Percentiles rank a stretch among this genome's conserved stretches.
Conservation (phyloP, 192 early-diverging fungal species). For the Podila epicladia region DNA sequence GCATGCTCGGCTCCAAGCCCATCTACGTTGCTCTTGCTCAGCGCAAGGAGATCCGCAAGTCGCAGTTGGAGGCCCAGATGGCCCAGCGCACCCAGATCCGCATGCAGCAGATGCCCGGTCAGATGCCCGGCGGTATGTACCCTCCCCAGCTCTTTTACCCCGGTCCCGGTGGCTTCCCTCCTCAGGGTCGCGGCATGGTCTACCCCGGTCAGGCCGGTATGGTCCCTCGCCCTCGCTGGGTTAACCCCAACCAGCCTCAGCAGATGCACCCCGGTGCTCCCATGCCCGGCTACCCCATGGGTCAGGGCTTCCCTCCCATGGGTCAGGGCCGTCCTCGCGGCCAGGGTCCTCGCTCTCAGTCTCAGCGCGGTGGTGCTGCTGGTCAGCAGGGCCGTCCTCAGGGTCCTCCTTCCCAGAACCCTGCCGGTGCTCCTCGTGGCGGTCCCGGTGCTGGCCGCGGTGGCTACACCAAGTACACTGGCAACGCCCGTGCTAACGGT, state of each 20-base stretch:
- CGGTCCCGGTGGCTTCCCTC: slow-evolving; percentile 49
- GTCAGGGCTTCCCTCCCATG: slow-evolving; percentile 62
- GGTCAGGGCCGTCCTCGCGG: slow-evolving; percentile 65
- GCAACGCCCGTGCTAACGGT: slow-evolving; percentile 45
- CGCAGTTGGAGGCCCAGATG: slow-evolving; percentile 96
- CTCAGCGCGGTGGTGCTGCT: slow-evolving; percentile 58
- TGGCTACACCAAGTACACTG: slow-evolving; percentile 48
- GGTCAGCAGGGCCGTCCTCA: slow-evolving; percentile 53
- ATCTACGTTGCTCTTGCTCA: slow-evolving; percentile 98
- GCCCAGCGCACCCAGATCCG: slow-evolving; percentile 89
- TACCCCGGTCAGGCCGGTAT: slow-evolving; percentile 54
- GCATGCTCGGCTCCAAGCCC: slow-evolving; percentile 94
- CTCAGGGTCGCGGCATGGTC: slow-evolving; percentile 55
- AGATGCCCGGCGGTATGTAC: slow-evolving; percentile 60
- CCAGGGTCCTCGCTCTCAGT: slow-evolving; percentile 59
- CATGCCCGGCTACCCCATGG: slow-evolving; percentile 50
- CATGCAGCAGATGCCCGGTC: slow-evolving; percentile 74
- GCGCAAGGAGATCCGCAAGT: slow-evolving; percentile 95
- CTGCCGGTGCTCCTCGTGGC: slow-evolving; percentile 50
- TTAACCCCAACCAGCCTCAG: slow-evolving; percentile 60
- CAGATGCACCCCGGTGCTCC: slow-evolving; percentile 57
- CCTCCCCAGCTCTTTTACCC: slow-evolving; percentile 57
- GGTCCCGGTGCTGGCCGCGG: slow-evolving; percentile 45
- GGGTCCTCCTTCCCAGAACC: slow-evolving; percentile 38
- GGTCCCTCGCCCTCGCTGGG: slow-evolving; percentile 56